Percentiles rank a stretch among this genome's conserved stretches.
Conservation (phyloP, 2,329 filamentous ascomycete species). For the Ophiocordyceps unilateralis region DNA sequence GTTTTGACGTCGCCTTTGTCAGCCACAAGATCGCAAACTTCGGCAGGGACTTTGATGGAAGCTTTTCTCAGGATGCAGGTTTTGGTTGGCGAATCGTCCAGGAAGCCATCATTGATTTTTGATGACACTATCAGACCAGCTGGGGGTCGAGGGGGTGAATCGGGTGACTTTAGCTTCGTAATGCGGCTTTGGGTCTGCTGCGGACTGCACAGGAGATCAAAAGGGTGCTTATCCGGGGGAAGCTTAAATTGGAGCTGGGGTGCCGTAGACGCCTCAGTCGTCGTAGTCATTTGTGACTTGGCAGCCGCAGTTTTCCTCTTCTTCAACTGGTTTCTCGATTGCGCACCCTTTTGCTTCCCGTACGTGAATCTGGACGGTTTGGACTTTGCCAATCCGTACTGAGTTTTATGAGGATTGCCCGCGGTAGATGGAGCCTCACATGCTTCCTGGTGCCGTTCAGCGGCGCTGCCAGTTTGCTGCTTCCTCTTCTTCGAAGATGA, state of each 20-base stretch:
- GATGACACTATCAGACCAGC: not conserved
- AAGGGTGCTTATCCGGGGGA: not conserved
- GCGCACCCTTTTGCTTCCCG: constrained; percentile 6
- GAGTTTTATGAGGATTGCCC: constrained; percentile 7
- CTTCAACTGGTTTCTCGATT: not conserved
- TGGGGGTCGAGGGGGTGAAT: not conserved
- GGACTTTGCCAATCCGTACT: constrained; percentile 9
- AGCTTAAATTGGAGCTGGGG: constrained; percentile 1
- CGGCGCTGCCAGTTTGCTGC: constrained; percentile 3
- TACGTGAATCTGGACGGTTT: constrained; percentile 9
- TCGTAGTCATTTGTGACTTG: not conserved
- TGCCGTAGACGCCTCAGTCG: not conserved
- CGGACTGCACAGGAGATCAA: not conserved
- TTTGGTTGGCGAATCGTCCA: constrained; percentile 3
- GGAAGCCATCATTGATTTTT: not conserved
- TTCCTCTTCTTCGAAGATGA: not conserved
- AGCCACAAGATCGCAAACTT: constrained; percentile 3
- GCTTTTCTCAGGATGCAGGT: constrained; percentile 2
- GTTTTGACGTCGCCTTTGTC: not conserved
- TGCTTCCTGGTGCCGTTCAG: not conserved
- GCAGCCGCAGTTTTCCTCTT: not conserved
- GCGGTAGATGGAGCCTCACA: constrained; percentile 3
- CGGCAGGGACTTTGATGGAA: constrained; percentile 6
- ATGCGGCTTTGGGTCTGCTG: not conserved
- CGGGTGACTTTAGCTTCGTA: not conserved